A percentile compares a stretch with the other conserved stretches of the same genome.
These are phyloP conservation scores for Trichoderma hamatum DNA, from an alignment of 2,329 filamentous ascomycete genomes.

Conservation along the genomic window DNA sequence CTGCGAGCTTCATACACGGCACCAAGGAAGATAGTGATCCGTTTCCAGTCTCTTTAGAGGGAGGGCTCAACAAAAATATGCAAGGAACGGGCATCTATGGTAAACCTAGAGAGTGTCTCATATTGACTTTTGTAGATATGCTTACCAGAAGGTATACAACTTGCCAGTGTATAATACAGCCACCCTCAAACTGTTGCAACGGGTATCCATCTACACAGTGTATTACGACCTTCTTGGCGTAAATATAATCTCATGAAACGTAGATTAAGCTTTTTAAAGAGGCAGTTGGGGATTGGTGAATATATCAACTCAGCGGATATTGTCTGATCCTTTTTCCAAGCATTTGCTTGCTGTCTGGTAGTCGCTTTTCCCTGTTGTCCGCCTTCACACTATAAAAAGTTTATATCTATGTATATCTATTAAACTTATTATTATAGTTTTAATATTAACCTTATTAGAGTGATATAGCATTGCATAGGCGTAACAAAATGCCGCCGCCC, in stretches of 20 bases:
- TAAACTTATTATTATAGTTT: conserved; percentile 3
- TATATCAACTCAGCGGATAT: neutral
- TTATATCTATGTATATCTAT: neutral
- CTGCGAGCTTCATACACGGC: neutral
- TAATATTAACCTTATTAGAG: neutral
- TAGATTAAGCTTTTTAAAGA: too few species aligned
- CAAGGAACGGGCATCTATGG: neutral
- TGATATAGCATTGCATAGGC: neutral
- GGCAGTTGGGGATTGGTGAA: neutral
- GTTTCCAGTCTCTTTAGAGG: neutral
- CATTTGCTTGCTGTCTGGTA: neutral
- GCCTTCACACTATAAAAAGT: neutral
- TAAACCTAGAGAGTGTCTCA: neutral
- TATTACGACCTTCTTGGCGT: neutral
- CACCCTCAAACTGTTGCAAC: too few species aligned
- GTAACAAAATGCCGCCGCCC: neutral
- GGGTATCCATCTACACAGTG: neutral
- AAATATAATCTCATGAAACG: neutral
- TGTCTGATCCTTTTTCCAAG: neutral
- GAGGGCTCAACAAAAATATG: neutral
- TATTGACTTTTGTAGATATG: neutral
- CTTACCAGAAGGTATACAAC: too few species aligned
- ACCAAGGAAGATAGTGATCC: neutral
- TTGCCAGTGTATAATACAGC: too few species aligned
- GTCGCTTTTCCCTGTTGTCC: too few species aligned